Conservation (phyloP, 768 basidiomycete species). For the Chalciporus piperatus region DNA sequence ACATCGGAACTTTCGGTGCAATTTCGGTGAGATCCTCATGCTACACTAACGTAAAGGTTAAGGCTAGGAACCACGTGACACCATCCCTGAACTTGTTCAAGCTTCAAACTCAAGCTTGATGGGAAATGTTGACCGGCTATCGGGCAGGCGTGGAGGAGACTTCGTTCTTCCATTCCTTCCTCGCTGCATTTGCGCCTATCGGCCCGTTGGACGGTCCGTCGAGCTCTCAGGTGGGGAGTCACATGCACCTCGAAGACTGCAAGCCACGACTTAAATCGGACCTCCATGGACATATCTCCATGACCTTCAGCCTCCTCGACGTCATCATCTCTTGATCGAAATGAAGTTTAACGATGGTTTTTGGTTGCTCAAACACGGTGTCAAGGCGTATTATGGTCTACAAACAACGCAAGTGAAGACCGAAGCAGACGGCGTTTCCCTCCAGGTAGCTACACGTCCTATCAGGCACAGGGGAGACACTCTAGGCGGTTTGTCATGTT, state of each 20-base stretch:
- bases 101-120: background rate
- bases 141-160: too few relatives aligned
- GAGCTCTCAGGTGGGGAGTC: background rate
- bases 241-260: too few relatives aligned
- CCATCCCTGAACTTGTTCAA: too few relatives aligned
- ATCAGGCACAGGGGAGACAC: constrained; percentile 65
- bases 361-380: constrained; percentile 63
- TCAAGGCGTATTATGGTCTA: constrained; percentile 58
- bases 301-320: too few relatives aligned
- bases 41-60: too few relatives aligned
- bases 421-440: constrained; percentile 47
- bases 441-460: constrained; percentile 59
- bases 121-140: background rate
- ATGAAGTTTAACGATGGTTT: constrained; percentile 79
- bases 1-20: too few relatives aligned
- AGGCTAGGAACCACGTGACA: too few relatives aligned
- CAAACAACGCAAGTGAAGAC: constrained; percentile 52
- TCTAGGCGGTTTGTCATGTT: constrained; percentile 43
- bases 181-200: background rate
- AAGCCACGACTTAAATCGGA: background rate
- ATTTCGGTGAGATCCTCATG: too few relatives aligned
- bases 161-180: too few relatives aligned
- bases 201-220: background rate
- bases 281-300: background rate
- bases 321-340: background rate